These are phyloP conservation scores for Melastoma malabathricum DNA, from an alignment of 345 rosid species.

Conservation along the genomic window DNA sequence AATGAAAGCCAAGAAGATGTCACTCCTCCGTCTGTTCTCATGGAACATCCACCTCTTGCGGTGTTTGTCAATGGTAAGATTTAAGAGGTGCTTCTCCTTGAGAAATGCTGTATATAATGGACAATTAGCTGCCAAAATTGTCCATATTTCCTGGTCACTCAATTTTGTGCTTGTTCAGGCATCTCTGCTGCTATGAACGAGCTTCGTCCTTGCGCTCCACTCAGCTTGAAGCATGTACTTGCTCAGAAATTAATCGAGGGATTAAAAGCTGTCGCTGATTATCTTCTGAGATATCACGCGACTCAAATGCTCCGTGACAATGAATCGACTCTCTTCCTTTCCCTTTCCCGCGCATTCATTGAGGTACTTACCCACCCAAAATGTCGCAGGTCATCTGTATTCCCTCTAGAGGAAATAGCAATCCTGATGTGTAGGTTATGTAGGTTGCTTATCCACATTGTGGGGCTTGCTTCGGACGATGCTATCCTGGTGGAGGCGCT, in stretches of 20 bases:
- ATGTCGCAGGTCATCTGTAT: background rate
- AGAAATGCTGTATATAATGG: background rate
- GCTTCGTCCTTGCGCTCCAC: slow-evolving; percentile 80
- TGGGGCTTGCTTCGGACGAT: slow-evolving; percentile 82
- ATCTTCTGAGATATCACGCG: slow-evolving; percentile 68
- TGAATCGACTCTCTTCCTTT: slow-evolving; percentile 73
- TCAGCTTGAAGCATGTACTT: slow-evolving; percentile 64
- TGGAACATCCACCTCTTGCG: slow-evolving; percentile 99
- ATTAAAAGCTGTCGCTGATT: slow-evolving; percentile 71
- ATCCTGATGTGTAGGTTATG: background rate
- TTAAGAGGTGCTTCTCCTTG: slow-evolving; percentile 1
- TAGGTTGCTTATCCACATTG: slow-evolving; percentile 83
- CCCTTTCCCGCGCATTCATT: slow-evolving; percentile 78
- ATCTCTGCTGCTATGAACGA: slow-evolving; percentile 92
- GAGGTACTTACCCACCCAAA: slow-evolving; percentile 36
- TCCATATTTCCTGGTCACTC: background rate
- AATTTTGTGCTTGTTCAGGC: slow-evolving; percentile 26
- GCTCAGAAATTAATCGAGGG: slow-evolving; percentile 74
- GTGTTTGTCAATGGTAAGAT: slow-evolving; percentile 76
- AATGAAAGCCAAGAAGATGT: slow-evolving; percentile 80
- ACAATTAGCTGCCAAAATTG: background rate
- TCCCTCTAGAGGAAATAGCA: background rate
- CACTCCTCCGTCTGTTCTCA: slow-evolving; percentile 80
- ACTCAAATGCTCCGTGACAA: slow-evolving; percentile 86
- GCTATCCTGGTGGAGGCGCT: slow-evolving; percentile 74